A percentile compares a stretch with the other conserved stretches of the same genome.
phyloP scores from a whole-genome alignment of 768 basidiomycete genomes.

The Punctularia strigosozonata region DNA sequence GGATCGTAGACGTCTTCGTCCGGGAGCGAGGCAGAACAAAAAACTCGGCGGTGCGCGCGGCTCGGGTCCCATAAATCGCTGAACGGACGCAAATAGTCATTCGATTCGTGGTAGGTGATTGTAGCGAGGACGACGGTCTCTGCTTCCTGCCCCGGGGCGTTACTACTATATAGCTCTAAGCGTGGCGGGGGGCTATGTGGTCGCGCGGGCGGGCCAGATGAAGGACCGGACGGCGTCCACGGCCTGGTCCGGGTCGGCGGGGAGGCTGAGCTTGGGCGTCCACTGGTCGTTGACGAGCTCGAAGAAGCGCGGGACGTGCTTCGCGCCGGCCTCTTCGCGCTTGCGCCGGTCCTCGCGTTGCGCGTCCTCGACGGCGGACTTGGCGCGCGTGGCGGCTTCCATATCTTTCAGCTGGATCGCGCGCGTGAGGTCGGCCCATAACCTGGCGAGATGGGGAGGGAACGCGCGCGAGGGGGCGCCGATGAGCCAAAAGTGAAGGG shows the following conservation, averaged over 20 bases:
- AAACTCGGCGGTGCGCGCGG: no score
- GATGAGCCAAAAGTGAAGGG: not conserved
- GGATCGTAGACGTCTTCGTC: no score
- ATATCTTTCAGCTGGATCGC: conserved; percentile 86
- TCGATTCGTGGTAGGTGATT: no score
- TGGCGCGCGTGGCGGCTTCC: conserved; percentile 87
- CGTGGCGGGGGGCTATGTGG: no score
- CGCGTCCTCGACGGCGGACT: conserved; percentile 81
- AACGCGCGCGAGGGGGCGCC: not conserved
- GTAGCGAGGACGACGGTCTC: no score
- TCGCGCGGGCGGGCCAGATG: no score
- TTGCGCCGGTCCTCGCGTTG: conserved; percentile 72
- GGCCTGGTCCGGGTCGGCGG: conserved; percentile 57
- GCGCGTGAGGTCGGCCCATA: conserved; percentile 77
- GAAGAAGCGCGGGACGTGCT: conserved; percentile 75
- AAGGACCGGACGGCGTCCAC: conserved; percentile 58
- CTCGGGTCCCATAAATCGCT: no score
- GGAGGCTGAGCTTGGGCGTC: conserved; percentile 76
- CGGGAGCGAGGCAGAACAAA: no score
- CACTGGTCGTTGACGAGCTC: conserved; percentile 66
- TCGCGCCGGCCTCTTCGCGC: conserved; percentile 63
- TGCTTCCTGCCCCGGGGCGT: no score
- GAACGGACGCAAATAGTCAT: no score
- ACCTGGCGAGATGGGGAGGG: conserved; percentile 33
- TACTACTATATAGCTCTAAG: no score